Evolutionary conservation across 2,329 filamentous ascomycete species (phyloP).

Genomic region (Aspergillus pseudonomiae): DNA sequence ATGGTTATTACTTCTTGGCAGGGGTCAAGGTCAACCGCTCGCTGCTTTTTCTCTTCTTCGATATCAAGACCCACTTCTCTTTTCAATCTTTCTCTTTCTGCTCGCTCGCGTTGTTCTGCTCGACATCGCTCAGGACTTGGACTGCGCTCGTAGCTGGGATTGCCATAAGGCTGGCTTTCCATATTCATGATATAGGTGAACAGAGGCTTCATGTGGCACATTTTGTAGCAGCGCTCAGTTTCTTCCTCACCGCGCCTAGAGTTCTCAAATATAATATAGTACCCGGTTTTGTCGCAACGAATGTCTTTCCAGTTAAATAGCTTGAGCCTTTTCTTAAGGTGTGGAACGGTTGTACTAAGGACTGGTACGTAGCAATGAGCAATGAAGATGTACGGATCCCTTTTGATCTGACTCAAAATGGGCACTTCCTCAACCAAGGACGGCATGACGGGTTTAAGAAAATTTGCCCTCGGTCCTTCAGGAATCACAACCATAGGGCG

Average conservation of each 20-base stretch:
- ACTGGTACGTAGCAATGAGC: constrained; percentile 85
- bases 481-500: constrained; percentile 38
- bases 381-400: constrained; percentile 88
- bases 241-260: constrained; percentile 76
- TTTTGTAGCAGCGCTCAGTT: constrained; percentile 75
- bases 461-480: constrained; percentile 43
- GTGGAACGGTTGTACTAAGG: constrained; percentile 79
- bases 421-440: constrained; percentile 66
- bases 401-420: constrained; percentile 70
- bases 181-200: constrained; percentile 95
- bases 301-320: constrained; percentile 80
- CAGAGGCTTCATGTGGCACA: constrained; percentile 78
- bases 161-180: constrained; percentile 74
- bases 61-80: constrained; percentile 79
- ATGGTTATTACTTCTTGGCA: constrained; percentile 79
- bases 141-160: constrained; percentile 62
- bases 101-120: constrained; percentile 59
- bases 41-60: constrained; percentile 85
- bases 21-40: constrained; percentile 89
- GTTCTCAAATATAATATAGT: constrained; percentile 88
- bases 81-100: constrained; percentile 67
- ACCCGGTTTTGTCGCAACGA: constrained; percentile 80
- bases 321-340: constrained; percentile 88
- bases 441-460: constrained; percentile 40
- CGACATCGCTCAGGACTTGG: constrained; percentile 48